phyloP scores from a whole-genome alignment of 2,329 filamentous ascomycete genomes.

The Bipolaris zeicola region DNA sequence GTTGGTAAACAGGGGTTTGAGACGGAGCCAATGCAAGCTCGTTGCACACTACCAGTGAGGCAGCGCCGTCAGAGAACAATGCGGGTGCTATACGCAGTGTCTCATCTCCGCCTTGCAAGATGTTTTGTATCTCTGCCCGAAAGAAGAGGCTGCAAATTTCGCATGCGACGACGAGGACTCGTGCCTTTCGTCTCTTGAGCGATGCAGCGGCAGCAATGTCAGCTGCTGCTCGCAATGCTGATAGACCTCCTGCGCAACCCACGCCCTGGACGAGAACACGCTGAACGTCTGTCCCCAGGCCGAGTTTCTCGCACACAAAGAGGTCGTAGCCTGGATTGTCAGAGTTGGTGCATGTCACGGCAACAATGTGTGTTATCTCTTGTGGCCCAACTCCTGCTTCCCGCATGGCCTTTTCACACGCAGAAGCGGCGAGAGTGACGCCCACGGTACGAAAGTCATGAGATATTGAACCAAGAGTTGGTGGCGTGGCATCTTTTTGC shows the following conservation, averaged over 20 bases:
- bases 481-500: constrained; percentile 17
- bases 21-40: constrained; percentile 55
- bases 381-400: constrained; percentile 31
- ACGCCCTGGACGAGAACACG: constrained; percentile 46
- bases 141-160: constrained; percentile 61
- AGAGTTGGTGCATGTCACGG: constrained; percentile 47
- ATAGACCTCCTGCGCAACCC: constrained; percentile 49
- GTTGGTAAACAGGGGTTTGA: constrained; percentile 57
- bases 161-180: constrained; percentile 68
- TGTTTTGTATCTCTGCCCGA: constrained; percentile 68
- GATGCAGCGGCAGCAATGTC: constrained; percentile 69
- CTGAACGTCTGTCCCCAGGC: constrained; percentile 37
- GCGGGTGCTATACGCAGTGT: constrained; percentile 67
- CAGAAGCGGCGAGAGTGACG: constrained; percentile 37
- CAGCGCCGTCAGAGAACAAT: constrained; percentile 74
- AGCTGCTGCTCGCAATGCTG: constrained; percentile 55
- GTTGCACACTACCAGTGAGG: constrained; percentile 68
- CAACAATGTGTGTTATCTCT: constrained; percentile 48
- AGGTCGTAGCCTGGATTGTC: constrained; percentile 50
- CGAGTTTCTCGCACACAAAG: constrained; percentile 43
- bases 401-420: constrained; percentile 41
- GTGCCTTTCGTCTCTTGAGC: constrained; percentile 63
- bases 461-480: constrained; percentile 34
- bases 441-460: constrained; percentile 36
- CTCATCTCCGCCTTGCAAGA: constrained; percentile 55